Evolutionary conservation across 2,329 filamentous ascomycete genomes (phyloP), one percentile per base, ranked within the genome.

Genomic region (Cladophialophora psammophila): DNA sequence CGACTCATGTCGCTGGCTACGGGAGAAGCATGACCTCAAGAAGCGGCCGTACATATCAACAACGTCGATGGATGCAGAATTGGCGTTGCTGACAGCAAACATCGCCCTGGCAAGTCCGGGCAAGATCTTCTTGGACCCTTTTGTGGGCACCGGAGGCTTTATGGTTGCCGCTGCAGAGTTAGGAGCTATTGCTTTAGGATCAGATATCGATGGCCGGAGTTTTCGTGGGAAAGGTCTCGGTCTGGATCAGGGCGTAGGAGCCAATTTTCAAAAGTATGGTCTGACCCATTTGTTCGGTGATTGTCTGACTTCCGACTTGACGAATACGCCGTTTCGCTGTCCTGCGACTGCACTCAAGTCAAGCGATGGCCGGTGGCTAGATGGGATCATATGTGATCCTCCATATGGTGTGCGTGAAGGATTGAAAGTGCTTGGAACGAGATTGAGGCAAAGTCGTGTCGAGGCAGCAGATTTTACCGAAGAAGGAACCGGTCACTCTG

Each of bases 371-470:
- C 78, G 87, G 59, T 85, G 90, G 71, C 88, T 98, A 66, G 94
- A 99, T 78, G 94, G 92, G 3, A 96, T 99, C 66, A 84, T 98
- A 6, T 98, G 94, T 74, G 95, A 99, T 80, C 95, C 95, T 18
- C 95, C 95, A 0, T 99, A 99, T 76, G 95, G 95, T 2, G 93
- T 99, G 5, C 86, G 95, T 56, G 95, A 99, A 78, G 95, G 95
- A 0, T 79, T 98, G 67, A 91, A 91, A 74, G 94, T 99, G 1
- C 83, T 99, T 0, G 95, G 95, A 0, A 86, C 87, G 62, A 63
- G 56, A 26, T 36, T 15, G 35, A 45, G 60, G 26, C 50, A 52
- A 6, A 88, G 90, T 69, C 89, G 95, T 35, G 73, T 81, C 81
- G 34, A 60, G n/a, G 40, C 38, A 15, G n/a, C 63, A 8, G 42